Percentiles rank a stretch among this genome's conserved stretches.
These are phyloP conservation scores for Thoreauomyces humboldtii DNA, from an alignment of 192 early-diverging fungal species.

Conservation along the genomic window DNA sequence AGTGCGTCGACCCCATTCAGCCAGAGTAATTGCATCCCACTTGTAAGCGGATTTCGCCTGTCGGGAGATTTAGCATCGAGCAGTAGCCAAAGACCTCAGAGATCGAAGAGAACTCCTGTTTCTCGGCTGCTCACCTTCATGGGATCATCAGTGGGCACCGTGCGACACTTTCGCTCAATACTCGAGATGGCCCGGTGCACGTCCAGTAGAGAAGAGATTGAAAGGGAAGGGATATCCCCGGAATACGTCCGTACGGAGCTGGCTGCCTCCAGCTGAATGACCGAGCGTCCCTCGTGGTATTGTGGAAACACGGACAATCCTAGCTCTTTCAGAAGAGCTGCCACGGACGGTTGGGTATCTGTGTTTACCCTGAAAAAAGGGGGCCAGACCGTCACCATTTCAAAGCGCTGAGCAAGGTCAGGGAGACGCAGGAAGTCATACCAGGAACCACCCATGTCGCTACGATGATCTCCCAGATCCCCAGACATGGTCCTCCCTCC, in stretches of 20 bases:
- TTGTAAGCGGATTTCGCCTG: background rate
- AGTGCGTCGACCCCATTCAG: background rate
- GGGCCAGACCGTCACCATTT: too few relatives aligned
- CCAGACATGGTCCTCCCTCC: background rate
- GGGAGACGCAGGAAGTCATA: too few relatives aligned
- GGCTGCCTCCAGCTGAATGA: background rate
- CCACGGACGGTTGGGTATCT: conserved; percentile 3
- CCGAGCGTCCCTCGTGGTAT: background rate
- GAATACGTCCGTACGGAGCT: background rate
- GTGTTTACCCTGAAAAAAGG: conserved; percentile 13
- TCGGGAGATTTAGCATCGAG: too few relatives aligned
- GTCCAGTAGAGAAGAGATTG: background rate
- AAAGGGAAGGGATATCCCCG: conserved; percentile 4
- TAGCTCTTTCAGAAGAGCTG: background rate
- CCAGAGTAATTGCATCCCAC: background rate
- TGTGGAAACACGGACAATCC: background rate
- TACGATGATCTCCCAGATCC: too few relatives aligned
- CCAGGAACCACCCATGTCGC: too few relatives aligned
- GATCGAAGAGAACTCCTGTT: too few relatives aligned
- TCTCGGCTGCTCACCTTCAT: too few relatives aligned
- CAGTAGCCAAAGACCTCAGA: too few relatives aligned
- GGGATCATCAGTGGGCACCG: conserved; percentile 1
- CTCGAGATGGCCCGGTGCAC: background rate
- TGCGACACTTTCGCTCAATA: background rate
- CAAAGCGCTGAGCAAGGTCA: too few relatives aligned